A percentile compares a stretch with the other conserved stretches of the same genome.
Evolutionary conservation across 202 grass and related monocot species (phyloP).

Genomic region (Setaria italica): DNA sequence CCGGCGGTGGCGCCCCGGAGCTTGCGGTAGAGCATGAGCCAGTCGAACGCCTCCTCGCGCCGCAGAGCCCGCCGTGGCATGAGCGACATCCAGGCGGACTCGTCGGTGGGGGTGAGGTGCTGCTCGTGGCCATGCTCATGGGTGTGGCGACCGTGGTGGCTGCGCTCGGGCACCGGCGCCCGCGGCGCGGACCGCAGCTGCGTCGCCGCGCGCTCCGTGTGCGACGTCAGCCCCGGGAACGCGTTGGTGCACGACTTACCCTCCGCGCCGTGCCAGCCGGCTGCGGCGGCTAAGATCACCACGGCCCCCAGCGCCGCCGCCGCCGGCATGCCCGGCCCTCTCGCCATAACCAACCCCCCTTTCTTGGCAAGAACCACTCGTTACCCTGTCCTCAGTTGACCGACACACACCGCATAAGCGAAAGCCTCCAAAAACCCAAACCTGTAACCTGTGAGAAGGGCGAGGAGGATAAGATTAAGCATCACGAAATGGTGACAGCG

Average conservation of each 20-base stretch:
- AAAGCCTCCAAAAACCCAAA: not conserved
- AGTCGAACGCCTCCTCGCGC: constrained; percentile 67
- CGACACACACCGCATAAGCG: constrained; percentile 5
- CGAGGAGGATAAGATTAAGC: not conserved
- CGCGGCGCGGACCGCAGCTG: constrained; percentile 14
- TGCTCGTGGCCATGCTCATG: constrained; percentile 18
- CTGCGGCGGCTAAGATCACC: constrained; percentile 8
- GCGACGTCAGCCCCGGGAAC: constrained; percentile 54
- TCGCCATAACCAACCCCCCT: constrained; percentile 27
- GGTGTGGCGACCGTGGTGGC: not conserved
- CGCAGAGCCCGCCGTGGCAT: constrained; percentile 44
- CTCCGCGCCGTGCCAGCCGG: not conserved
- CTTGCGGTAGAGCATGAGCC: constrained; percentile 74
- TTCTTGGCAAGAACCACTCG: not conserved
- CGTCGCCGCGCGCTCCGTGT: constrained; percentile 65
- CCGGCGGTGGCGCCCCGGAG: constrained; percentile 24
- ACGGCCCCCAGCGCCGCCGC: constrained; percentile 21
- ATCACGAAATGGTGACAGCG: constrained; percentile 22
- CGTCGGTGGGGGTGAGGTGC: constrained; percentile 72
- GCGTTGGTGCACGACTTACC: constrained; percentile 68
- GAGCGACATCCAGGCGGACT: constrained; percentile 79
- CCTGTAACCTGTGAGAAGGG: not conserved
- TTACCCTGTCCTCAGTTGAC: not conserved
- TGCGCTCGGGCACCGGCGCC: not conserved
- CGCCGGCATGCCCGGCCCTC: not conserved